These are phyloP conservation scores for Teunomyces barrocoloradensis DNA, from an alignment of 805 yeast species.

Conservation along the genomic window DNA sequence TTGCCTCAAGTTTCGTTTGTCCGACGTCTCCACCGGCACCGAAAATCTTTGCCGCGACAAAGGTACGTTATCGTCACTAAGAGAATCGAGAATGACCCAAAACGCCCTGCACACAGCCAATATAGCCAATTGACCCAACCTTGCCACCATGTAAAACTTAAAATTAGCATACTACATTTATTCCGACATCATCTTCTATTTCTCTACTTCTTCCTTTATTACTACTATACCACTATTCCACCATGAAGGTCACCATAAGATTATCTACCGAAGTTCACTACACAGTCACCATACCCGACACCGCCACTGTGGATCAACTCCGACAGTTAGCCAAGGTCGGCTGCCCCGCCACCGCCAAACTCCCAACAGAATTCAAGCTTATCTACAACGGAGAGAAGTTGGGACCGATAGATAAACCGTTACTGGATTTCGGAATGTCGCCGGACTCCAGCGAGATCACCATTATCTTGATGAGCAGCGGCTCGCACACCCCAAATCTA, in stretches of 20 bases:
- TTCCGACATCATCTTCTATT: neutral
- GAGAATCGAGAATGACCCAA: neutral
- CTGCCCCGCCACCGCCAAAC: slow-evolving; percentile 27
- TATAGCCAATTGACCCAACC: neutral
- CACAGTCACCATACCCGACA: slow-evolving; percentile 49
- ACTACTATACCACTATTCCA: neutral
- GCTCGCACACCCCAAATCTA: slow-evolving; percentile 20
- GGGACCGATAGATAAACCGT: slow-evolving; percentile 23
- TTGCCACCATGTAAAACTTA: neutral
- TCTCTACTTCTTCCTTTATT: neutral
- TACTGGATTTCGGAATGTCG: slow-evolving; percentile 18
- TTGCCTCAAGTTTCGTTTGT: neutral
- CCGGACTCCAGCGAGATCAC: slow-evolving; percentile 15
- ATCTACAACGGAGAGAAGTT: slow-evolving; percentile 40
- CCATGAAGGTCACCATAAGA: slow-evolving; percentile 51
- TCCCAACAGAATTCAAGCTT: slow-evolving; percentile 39
- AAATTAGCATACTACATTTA: neutral
- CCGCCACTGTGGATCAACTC: slow-evolving; percentile 52
- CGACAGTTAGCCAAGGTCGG: slow-evolving; percentile 42
- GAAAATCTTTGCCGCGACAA: neutral
- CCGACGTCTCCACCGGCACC: neutral
- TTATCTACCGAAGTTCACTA: slow-evolving; percentile 44
- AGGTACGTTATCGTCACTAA: neutral
- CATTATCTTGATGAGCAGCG: slow-evolving; percentile 27
- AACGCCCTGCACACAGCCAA: slow-evolving; percentile 1